phyloP scores from a whole-genome alignment of 495 filamentous ascomycete genomes.

The Penicillium macrosclerotiorum region DNA sequence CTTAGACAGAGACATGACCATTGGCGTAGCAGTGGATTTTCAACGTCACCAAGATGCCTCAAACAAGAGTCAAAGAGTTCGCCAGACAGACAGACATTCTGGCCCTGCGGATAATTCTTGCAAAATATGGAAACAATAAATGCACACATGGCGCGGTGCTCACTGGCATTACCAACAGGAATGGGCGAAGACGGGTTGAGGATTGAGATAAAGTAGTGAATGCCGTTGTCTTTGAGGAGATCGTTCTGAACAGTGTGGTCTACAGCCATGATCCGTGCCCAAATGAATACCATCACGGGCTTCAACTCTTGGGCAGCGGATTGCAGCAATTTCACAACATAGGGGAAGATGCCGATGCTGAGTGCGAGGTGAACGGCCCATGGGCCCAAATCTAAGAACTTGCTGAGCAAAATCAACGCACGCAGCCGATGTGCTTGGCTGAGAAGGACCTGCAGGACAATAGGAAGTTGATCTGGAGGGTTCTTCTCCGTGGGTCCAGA shows the following conservation, averaged over 20 bases:
- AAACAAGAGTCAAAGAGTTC: conserved; percentile 85
- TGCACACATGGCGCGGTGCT: conserved; percentile 98
- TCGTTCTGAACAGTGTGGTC: conserved; percentile 90
- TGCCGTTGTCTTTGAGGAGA: conserved; percentile 92
- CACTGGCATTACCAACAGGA: conserved; percentile 77
- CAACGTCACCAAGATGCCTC: conserved; percentile 72
- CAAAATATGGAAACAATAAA: conserved; percentile 98
- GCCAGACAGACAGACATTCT: conserved; percentile 76
- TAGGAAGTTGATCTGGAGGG: conserved; percentile 89
- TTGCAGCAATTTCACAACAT: conserved; percentile 92
- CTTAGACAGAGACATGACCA: conserved; percentile 97
- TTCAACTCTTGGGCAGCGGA: conserved; percentile 94
- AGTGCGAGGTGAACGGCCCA: conserved; percentile 97
- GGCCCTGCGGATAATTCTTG: conserved; percentile 85
- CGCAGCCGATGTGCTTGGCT: conserved; percentile 94
- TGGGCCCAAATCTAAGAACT: conserved; percentile 91
- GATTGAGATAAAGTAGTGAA: conserved; percentile 91
- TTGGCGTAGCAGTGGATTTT: conserved; percentile 86
- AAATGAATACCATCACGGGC: conserved; percentile 99
- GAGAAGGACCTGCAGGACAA: conserved; percentile 91
- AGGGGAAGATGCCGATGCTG: conserved; percentile 98
- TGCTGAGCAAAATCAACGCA: conserved; percentile 87
- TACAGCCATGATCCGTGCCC: conserved; percentile 94
- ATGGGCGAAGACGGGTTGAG: conserved; percentile 80
- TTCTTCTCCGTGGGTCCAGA: conserved; percentile 82